A percentile compares a stretch with the other conserved stretches of the same genome.
Evolutionary conservation across 2,329 filamentous ascomycete genomes (phyloP).

Genomic region (Bipolaris bicolor): DNA sequence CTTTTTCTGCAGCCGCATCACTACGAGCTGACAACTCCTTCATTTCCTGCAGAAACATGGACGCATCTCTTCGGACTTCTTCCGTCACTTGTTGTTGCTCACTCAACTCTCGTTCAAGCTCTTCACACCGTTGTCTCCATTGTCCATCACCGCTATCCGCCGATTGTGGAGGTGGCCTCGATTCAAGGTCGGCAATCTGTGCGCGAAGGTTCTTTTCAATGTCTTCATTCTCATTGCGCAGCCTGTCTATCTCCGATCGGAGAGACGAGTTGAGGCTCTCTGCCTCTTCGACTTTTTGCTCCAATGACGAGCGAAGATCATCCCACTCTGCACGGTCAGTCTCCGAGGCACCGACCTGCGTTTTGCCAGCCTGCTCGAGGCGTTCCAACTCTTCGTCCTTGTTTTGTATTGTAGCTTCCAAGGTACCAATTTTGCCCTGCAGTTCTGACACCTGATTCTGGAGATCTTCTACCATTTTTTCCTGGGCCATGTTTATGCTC

Average conservation of each 20-base stretch:
- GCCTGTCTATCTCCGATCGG: conserved; percentile 76
- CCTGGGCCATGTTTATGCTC: conserved; percentile 43
- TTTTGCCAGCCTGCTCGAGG: conserved; percentile 65
- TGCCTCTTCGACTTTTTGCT: conserved; percentile 75
- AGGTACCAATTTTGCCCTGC: conserved; percentile 71
- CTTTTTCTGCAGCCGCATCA: conserved; percentile 77
- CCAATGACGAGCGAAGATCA: conserved; percentile 69
- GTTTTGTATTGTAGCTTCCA: conserved; percentile 72
- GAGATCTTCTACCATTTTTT: conserved; percentile 70
- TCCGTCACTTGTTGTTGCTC: conserved; percentile 85
- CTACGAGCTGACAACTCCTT: conserved; percentile 81
- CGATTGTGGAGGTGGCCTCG: conserved; percentile 30
- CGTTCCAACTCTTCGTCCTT: conserved; percentile 74
- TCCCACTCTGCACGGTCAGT: conserved; percentile 74
- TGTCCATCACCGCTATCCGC: conserved; percentile 33
- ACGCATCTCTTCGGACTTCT: conserved; percentile 83
- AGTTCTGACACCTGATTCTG: conserved; percentile 77
- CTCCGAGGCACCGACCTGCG: conserved; percentile 57
- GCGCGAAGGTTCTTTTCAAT: conserved; percentile 68
- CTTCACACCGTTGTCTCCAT: conserved; percentile 49
- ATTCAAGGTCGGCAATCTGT: conserved; percentile 62
- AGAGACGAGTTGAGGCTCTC: conserved; percentile 80
- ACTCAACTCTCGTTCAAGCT: conserved; percentile 65
- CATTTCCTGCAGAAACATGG: conserved; percentile 88
- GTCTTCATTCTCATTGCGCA: conserved; percentile 70